Conservation (phyloP, 176 grass and related monocot species). For the Urochloa ruziziensis region DNA sequence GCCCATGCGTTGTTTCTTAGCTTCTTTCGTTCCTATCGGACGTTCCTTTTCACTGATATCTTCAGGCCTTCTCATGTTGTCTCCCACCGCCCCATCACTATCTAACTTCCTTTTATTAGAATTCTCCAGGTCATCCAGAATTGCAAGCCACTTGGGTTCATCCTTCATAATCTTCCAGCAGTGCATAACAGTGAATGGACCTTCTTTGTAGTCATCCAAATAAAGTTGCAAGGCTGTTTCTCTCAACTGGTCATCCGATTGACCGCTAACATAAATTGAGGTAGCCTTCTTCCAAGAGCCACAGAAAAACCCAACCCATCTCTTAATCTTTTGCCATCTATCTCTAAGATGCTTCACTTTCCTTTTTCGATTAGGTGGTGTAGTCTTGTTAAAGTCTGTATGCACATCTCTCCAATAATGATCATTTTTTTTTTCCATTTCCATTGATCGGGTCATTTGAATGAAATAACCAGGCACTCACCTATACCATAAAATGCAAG, state of each 20-base stretch:
- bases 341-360: background rate
- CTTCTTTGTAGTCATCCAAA: constrained; percentile 4
- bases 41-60: background rate
- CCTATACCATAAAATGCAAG: too few relatives aligned
- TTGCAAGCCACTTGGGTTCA: constrained; percentile 14
- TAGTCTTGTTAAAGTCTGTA: too few relatives aligned
- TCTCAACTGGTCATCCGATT: background rate
- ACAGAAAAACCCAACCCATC: background rate
- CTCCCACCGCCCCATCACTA: background rate
- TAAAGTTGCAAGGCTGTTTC: background rate
- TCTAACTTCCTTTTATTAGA: background rate
- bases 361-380: background rate
- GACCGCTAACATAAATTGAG: background rate
- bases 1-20: background rate
- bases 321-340: background rate
- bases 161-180: constrained; percentile 4
- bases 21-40: background rate
- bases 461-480: too few relatives aligned
- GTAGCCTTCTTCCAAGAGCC: background rate
- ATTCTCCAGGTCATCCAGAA: background rate
- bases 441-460: too few relatives aligned
- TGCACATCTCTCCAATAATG: too few relatives aligned
- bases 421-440: too few relatives aligned
- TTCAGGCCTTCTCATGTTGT: background rate
- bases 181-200: background rate